Evolutionary conservation across 345 rosid species (phyloP), one percentile per base, ranked within the genome.

Genomic region (Boechera stricta): DNA sequence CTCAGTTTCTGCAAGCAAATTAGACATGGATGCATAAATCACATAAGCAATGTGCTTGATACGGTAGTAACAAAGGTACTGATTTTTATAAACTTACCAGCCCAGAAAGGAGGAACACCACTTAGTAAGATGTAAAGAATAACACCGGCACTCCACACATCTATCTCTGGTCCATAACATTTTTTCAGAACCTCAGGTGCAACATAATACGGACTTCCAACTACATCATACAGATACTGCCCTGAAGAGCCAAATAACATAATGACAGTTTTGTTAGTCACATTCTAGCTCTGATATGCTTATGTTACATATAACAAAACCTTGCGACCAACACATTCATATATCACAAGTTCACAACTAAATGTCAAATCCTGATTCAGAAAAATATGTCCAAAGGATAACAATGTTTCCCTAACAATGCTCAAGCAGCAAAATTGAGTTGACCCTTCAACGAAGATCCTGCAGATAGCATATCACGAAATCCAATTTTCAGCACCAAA

Each of bases 21-120:
- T 5, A 38, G 41, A 57, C 24, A 48, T 2, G 2, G 36, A 42
- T 33, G 3, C 59, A 64, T 64, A 54, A 69, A 51, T 28, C 51
- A 47, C 65, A 77, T 13, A 45, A 64, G 12, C 15, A 15, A 42
- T 73, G 13, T 39, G 2, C 5, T 11, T 63, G 48, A 39, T 28
- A 12, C 15, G 4, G 13, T 41, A 54, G 10, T 38, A 48, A 38
- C 47, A 72, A 57, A 72, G 24, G n/a, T 13, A 39, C 0, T 13
- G n/a, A 7, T 4, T 52, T 42, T 6, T 10, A 38, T 11, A 38
- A 48, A 76, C 70, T 13, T 71, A 91, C 99, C 99, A 67, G 98
- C 96, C 96, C 98, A 92, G 70, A 95, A 95, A 26, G 99, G 98
- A 4, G 99, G 99, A 83, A 92, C 96, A 7, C 99, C 98, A 66